These are phyloP conservation scores for Lactarius hengduanensis DNA, from an alignment of 768 basidiomycete genomes.

Conservation along the genomic window DNA sequence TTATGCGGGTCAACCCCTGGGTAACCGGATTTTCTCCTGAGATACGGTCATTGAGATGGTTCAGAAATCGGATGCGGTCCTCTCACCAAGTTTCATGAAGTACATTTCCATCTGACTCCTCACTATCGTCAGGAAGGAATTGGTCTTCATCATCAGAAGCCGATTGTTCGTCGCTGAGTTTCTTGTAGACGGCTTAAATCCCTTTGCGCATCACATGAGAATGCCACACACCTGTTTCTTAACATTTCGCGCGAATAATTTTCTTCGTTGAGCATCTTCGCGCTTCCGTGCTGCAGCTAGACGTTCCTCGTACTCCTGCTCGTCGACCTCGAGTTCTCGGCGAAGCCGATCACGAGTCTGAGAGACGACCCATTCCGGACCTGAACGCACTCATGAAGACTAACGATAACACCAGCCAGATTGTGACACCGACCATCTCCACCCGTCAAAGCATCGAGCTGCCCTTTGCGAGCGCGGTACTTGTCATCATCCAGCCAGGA, in stretches of 20 bases:
- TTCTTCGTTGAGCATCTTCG: slow-evolving; percentile 55
- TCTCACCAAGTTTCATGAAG: slow-evolving; percentile 3
- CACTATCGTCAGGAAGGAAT: slow-evolving; percentile 23
- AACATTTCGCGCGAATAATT: slow-evolving; percentile 52
- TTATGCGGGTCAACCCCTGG: slow-evolving; percentile 30
- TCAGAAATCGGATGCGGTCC: background rate
- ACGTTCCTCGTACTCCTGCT: slow-evolving; percentile 60
- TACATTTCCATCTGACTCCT: background rate
- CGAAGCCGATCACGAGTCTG: slow-evolving; percentile 66
- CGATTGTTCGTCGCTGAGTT: slow-evolving; percentile 6
- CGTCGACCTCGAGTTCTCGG: slow-evolving; percentile 65
- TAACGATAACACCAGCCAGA: slow-evolving; percentile 8
- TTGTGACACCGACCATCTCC: slow-evolving; percentile 35
- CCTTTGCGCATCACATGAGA: background rate
- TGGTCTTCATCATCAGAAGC: slow-evolving; percentile 27
- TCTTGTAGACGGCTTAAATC: background rate
- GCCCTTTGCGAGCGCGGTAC: slow-evolving; percentile 65
- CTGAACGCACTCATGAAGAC: slow-evolving; percentile 35
- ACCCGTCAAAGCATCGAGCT: slow-evolving; percentile 42
- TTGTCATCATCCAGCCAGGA: slow-evolving; percentile 75
- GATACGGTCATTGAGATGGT: background rate
- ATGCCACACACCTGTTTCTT: slow-evolving; percentile 55
- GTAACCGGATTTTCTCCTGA: slow-evolving; percentile 11
- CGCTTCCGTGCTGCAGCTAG: slow-evolving; percentile 59
- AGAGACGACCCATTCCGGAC: slow-evolving; percentile 71